A percentile compares a stretch with the other conserved stretches of the same genome.
Conservation (phyloP, 371 early-diverging fungal species). For the Lichtheimia corymbifera region DNA sequence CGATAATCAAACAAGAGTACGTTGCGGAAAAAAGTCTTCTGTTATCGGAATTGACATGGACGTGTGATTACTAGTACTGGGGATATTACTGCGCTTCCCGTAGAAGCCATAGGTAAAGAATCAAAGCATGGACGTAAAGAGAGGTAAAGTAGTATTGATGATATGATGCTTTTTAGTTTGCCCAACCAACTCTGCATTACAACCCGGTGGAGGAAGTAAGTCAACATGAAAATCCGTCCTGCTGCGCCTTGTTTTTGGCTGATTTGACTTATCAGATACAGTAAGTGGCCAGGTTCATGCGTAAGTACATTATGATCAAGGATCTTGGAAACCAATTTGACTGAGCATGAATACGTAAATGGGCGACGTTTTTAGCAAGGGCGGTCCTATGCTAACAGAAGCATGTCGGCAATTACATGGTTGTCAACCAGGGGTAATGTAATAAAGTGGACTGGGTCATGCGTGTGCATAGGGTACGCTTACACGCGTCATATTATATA, state of each 20-base stretch:
- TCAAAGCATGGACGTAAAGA: background rate
- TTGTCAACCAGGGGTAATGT: background rate
- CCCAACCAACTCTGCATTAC: slow-evolving; percentile 68
- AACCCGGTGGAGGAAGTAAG: slow-evolving; percentile 71
- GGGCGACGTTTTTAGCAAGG: background rate
- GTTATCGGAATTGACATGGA: too few relatives aligned
- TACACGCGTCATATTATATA: background rate
- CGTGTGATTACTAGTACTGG: background rate
- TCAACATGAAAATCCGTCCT: background rate
- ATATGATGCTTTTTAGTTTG: slow-evolving; percentile 45
- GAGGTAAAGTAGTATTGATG: background rate
- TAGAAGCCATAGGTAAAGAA: slow-evolving; percentile 68
- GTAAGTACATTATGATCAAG: slow-evolving; percentile 13
- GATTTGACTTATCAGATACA: slow-evolving; percentile 3
- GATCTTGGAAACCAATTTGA: background rate
- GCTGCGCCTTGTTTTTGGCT: background rate
- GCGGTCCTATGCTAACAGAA: background rate
- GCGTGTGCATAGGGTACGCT: too few relatives aligned
- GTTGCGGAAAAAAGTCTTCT: too few relatives aligned
- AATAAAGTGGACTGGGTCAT: background rate
- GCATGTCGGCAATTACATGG: background rate
- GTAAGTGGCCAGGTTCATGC: slow-evolving; percentile 90
- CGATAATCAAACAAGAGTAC: too few relatives aligned
- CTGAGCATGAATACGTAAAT: background rate
- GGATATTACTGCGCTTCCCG: slow-evolving; percentile 58